Conservation (phyloP, 805 yeast genomes). For the Candida quercuum region DNA sequence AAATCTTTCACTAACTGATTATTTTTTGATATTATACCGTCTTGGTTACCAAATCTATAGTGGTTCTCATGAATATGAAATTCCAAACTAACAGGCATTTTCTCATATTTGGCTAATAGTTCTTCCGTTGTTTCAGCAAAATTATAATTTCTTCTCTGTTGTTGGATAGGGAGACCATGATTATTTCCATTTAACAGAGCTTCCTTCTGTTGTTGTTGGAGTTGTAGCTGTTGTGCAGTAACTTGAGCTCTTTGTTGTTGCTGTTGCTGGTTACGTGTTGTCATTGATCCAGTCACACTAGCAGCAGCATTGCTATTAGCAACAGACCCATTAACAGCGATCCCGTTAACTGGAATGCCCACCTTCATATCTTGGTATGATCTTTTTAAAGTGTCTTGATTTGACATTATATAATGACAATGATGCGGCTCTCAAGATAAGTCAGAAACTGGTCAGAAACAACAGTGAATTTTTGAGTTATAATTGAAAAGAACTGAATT, state of each 20-base stretch:
- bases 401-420: neutral
- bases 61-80: conserved; percentile 91
- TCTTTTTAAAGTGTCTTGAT: conserved; percentile 11
- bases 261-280: conserved; percentile 15
- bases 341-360: conserved; percentile 6
- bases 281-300: conserved; percentile 1
- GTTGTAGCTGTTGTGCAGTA: conserved; percentile 15
- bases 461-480: too few relatives aligned
- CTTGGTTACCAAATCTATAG: conserved; percentile 86
- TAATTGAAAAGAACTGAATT: too few relatives aligned
- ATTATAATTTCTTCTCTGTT: conserved; percentile 40
- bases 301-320: neutral
- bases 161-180: conserved; percentile 16
- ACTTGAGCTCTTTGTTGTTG: conserved; percentile 20
- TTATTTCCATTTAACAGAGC: conserved; percentile 27
- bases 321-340: conserved; percentile 7
- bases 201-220: conserved; percentile 24
- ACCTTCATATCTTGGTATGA: conserved; percentile 16
- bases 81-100: conserved; percentile 74
- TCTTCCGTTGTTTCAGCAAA: conserved; percentile 71
- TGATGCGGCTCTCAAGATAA: neutral
- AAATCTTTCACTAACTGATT: conserved; percentile 78
- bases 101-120: conserved; percentile 69
- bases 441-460: too few relatives aligned
- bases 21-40: conserved; percentile 76